A percentile compares a stretch with the other conserved stretches of the same genome.
Evolutionary conservation across 2,329 filamentous ascomycete species (phyloP).

Genomic region (Metarhizium rileyi): DNA sequence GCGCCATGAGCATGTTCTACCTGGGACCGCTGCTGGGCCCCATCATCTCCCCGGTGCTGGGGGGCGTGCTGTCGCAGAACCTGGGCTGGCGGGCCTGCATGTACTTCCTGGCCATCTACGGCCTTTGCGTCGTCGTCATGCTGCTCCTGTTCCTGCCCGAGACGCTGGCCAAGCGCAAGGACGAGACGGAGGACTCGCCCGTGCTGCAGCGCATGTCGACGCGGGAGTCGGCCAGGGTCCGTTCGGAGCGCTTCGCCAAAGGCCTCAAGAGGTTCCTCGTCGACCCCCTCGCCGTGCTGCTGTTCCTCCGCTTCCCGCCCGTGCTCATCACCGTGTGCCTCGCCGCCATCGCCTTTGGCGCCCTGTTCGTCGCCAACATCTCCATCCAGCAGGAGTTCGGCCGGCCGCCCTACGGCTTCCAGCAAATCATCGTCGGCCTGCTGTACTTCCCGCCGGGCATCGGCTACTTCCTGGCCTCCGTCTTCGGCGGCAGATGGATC

Average conservation of each 20-base stretch:
- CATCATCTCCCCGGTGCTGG: slow-evolving; percentile 65
- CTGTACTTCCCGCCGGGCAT: slow-evolving; percentile 68
- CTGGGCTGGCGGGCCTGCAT: slow-evolving; percentile 69
- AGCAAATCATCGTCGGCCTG: slow-evolving; percentile 59
- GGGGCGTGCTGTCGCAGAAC: slow-evolving; percentile 57
- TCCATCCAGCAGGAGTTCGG: slow-evolving; percentile 63
- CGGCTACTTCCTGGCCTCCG: slow-evolving; percentile 60
- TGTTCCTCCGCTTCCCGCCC: slow-evolving; percentile 64
- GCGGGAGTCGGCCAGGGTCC: slow-evolving; percentile 48
- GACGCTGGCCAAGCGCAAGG: slow-evolving; percentile 39
- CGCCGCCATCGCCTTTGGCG: slow-evolving; percentile 64
- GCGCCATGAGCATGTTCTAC: slow-evolving; percentile 77
- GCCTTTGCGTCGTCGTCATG: slow-evolving; percentile 44
- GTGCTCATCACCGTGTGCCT: slow-evolving; percentile 66
- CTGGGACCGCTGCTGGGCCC: slow-evolving; percentile 69
- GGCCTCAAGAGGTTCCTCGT: slow-evolving; percentile 53
- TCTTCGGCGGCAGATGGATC: slow-evolving; percentile 67
- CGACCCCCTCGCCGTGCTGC: slow-evolving; percentile 61
- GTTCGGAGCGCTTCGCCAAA: slow-evolving; percentile 42
- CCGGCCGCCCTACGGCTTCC: slow-evolving; percentile 56
- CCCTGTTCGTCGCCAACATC: slow-evolving; percentile 70
- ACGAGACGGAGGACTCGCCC: slow-evolving; percentile 2
- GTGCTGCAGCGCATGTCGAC: slow-evolving; percentile 43
- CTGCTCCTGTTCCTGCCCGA: slow-evolving; percentile 56
- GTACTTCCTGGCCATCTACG: slow-evolving; percentile 69